Evolutionary conservation across 2,329 filamentous ascomycete species (phyloP), one percentile per base, ranked within the genome.

Genomic region (Aureobasidium sp.): DNA sequence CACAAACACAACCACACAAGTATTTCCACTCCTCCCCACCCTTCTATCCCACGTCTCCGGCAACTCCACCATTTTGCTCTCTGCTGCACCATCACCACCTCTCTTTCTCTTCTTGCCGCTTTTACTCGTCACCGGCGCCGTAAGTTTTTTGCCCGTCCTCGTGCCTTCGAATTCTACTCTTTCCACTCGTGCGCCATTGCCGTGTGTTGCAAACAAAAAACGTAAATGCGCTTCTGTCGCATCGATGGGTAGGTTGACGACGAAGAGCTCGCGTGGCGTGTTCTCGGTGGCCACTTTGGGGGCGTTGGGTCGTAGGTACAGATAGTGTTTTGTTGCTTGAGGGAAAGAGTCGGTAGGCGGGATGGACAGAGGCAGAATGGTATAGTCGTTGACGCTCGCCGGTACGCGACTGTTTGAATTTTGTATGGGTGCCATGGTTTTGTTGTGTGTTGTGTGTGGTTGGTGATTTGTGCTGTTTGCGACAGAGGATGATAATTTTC

Each of bases 191-290:
- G 89, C 89, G 0, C 88, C 85, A 8, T 90, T 89, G 0, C 88
- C 85, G 9, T 95, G 82, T 0, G 82, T 79, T 0, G 84, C 77
- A 67, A 97, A 95, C 0, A 97, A 77, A 45, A 85, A 80, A 48
- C 90, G 86, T 45, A 97, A 81, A 68, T 92, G 89, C 1, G 79
- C 74, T 61, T 90, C 86, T 5, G 90, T 95, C 63, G 90, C 87
- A 71, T 97, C 92, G 65, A 88, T 80, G 7, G 94, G 94, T 0
- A 95, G 77, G 69, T 99, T 97, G 65, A 92, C 89, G n/a, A 96
- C 72, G 75, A 96, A 99, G 21, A 99, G 81, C 64, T 89, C 91
- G 67, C 92, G 86, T 16, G 84, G 78, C 68, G 93, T 88, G 73
- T 89, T 82, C 60, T 82, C 79, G 8, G 88, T 88, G 14, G 89